These are phyloP conservation scores for Neonectria hederae DNA, from an alignment of 2,329 filamentous ascomycete genomes.

Conservation along the genomic window DNA sequence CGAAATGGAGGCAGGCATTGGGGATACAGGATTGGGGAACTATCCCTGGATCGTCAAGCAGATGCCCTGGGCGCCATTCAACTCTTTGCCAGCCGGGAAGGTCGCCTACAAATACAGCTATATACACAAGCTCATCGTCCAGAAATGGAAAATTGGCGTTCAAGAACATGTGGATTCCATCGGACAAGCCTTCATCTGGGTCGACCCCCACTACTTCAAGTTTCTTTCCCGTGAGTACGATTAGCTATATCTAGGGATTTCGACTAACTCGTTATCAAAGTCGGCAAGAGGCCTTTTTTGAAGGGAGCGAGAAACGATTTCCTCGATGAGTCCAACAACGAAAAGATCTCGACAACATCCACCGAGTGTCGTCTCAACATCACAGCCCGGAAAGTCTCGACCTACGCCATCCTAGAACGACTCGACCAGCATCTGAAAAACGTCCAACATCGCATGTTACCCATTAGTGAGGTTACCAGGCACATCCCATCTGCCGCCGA, in stretches of 20 bases:
- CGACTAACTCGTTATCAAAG: conserved; percentile 23
- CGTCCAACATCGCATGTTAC: conserved; percentile 41
- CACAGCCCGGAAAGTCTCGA: conserved; percentile 42
- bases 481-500: conserved; percentile 31
- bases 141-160: conserved; percentile 61
- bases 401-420: conserved; percentile 48
- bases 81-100: conserved; percentile 23
- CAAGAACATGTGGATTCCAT: conserved; percentile 55
- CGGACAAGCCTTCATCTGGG: conserved; percentile 52
- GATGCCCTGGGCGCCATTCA: conserved; percentile 54
- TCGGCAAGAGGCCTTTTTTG: conserved; percentile 35
- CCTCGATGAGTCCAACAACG: conserved; percentile 45
- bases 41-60: conserved; percentile 55
- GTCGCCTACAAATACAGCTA: conserved; percentile 52
- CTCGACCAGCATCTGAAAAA: conserved; percentile 45
- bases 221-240: conserved; percentile 56
- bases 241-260: background rate
- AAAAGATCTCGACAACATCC: conserved; percentile 40
- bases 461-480: conserved; percentile 34
- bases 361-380: conserved; percentile 43
- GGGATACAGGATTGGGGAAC: conserved; percentile 13
- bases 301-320: conserved; percentile 43
- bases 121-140: conserved; percentile 55
- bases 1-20: conserved; percentile 2
- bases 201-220: conserved; percentile 53